phyloP scores from a whole-genome alignment of 1,284 basidiomycete species.

The Lentinus polychrous region DNA sequence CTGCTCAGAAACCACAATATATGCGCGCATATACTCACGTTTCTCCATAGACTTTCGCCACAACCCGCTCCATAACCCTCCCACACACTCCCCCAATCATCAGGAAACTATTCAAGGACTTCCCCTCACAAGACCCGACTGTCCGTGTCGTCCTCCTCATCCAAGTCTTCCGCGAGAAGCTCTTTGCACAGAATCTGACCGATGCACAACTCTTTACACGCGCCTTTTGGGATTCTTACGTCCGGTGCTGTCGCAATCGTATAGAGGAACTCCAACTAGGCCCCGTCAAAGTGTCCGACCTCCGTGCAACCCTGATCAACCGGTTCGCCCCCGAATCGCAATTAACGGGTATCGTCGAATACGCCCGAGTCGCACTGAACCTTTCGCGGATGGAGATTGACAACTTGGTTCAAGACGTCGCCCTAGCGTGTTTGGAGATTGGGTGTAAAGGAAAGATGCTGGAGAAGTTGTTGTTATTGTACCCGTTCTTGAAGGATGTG shows the following conservation, averaged over 20 bases:
- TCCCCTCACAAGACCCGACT: conserved; percentile 47
- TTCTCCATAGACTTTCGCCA: conserved; percentile 51
- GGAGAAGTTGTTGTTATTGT: conserved; percentile 42
- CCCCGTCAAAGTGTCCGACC: conserved; percentile 51
- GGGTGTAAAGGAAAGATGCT: conserved; percentile 68
- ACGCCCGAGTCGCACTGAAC: conserved; percentile 40
- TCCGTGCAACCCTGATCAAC: conserved; percentile 54
- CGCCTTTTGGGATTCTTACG: conserved; percentile 17
- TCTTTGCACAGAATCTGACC: conserved; percentile 1
- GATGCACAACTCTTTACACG: neutral
- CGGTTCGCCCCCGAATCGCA: conserved; percentile 59
- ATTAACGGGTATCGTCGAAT: conserved; percentile 40
- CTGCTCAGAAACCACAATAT: neutral
- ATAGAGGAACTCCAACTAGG: conserved; percentile 45
- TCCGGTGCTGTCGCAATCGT: conserved; percentile 27
- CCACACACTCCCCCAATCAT: conserved; percentile 43
- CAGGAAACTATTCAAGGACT: conserved; percentile 55
- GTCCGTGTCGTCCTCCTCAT: conserved; percentile 64
- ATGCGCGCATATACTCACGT: conserved; percentile 1
- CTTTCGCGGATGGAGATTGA: conserved; percentile 35
- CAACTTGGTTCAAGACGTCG: conserved; percentile 45
- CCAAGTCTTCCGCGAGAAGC: conserved; percentile 48
- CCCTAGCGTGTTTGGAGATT: conserved; percentile 49
- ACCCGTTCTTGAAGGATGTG: conserved; percentile 32
- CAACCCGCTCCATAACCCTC: conserved; percentile 55